These are phyloP conservation scores for Cronartium ribicola DNA, from an alignment of 1,284 basidiomycete species.

Conservation along the genomic window DNA sequence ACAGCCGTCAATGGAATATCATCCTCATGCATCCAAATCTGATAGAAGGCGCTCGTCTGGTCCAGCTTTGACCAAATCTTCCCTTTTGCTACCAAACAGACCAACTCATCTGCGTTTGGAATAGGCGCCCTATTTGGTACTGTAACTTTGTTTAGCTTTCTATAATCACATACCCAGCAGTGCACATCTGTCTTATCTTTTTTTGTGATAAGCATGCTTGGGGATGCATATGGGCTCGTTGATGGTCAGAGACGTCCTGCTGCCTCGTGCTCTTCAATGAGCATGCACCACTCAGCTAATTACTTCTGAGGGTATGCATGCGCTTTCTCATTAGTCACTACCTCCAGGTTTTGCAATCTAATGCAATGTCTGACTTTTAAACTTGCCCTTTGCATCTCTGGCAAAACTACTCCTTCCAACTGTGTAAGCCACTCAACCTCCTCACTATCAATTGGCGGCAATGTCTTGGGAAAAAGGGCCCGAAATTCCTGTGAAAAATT, in stretches of 20 bases:
- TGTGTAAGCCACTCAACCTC: not conserved
- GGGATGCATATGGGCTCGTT: slow-evolving; percentile 26
- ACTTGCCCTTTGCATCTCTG: not conserved
- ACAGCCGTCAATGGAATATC: slow-evolving; percentile 46
- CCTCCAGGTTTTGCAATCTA: slow-evolving; percentile 12
- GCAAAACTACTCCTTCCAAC: not conserved
- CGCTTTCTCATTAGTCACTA: slow-evolving; percentile 27
- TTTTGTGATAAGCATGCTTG: not conserved
- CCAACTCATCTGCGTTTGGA: slow-evolving; percentile 36
- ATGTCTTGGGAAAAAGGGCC: slow-evolving; percentile 5
- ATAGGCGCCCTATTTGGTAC: slow-evolving; percentile 42
- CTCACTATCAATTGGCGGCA: not conserved
- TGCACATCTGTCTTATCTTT: not conserved
- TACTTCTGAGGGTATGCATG: slow-evolving; percentile 28
- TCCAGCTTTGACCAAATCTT: slow-evolving; percentile 53
- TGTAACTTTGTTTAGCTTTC: slow-evolving; percentile 39
- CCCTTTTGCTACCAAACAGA: not conserved
- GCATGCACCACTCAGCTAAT: slow-evolving; percentile 22
- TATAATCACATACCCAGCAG: not conserved
- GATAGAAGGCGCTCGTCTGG: slow-evolving; percentile 56
- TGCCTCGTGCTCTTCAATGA: slow-evolving; percentile 38
- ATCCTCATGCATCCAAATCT: slow-evolving; percentile 53
- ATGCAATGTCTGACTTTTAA: not conserved
- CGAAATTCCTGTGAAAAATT: too few species aligned
- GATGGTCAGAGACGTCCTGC: slow-evolving; percentile 34